Base-by-base conservation (phyloP, 176 grass and related monocot species). In the Secale cereale region DNA sequence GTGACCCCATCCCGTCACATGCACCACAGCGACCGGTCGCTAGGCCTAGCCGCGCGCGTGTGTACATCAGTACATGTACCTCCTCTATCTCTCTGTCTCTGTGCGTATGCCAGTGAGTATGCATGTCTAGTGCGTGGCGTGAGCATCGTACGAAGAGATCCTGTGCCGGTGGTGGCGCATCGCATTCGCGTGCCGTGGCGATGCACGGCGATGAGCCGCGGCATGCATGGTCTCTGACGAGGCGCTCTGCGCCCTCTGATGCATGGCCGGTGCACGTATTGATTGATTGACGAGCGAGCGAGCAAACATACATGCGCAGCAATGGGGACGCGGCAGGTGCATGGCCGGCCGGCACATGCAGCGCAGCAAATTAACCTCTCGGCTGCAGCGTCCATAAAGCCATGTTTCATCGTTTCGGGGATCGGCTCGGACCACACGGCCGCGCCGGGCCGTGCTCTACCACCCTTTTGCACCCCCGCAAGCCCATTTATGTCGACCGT, bases 321-420 rank as follows among this genome's bases (percentile, higher is more conserved):
- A 22, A 57, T 57, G 54, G 54, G 1, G 54, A 57, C 0, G 40
- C 40, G 12, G 40, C 40, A 43, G 40, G 16, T 7, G 48, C 48
- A 52, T 52, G 48, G 48, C 48, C 54, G 54, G 20, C 4, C 71
- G 26, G 71, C 71, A 74, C 71, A 74, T 74, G 71, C 41, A 29
- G 10, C 26, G 35, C 81, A 43, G 70, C 68, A 29, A 61, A 73
- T 22, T 29, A 28, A 83, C 68, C 36, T 20, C 65, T 40, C 3
- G 17, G 35, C 81, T 45, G 68, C 68, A 61, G 10, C 52, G 6
- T 60, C 54, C 69, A 63, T 63, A 62, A 83, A 83, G 56, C 20
- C 36, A 27, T 75, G 81, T 50, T 75, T 76, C 70, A 83, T 64
- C 57, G 8, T 75, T 83, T 50, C 82, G 28, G 82, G 11, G 23